phyloP scores from a whole-genome alignment of 129 eudicot genomes.

The carrot (Daucus carota) region DNA sequence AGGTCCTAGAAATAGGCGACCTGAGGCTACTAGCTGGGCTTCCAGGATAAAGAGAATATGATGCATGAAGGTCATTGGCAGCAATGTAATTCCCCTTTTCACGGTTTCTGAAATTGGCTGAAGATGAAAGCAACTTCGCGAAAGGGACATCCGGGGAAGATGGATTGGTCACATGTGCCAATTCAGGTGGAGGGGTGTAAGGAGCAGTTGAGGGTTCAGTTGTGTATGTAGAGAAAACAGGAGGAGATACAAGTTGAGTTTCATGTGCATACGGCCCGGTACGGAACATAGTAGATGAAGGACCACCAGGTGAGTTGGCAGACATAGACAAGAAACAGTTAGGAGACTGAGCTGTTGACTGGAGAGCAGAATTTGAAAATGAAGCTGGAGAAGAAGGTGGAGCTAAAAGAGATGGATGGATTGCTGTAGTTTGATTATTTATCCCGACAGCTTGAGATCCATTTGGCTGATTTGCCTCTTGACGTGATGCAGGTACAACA shows the following conservation, averaged over 20 bases:
- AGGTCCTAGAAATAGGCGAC: slow-evolving; percentile 62
- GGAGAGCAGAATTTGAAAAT: slow-evolving; percentile 80
- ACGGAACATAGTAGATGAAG: slow-evolving; percentile 73
- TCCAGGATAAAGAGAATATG: slow-evolving; percentile 74
- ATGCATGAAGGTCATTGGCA: slow-evolving; percentile 68
- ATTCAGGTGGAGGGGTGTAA: slow-evolving; percentile 91
- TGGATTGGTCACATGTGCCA: slow-evolving; percentile 88
- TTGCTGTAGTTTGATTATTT: slow-evolving; percentile 45
- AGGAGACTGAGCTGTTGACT: slow-evolving; percentile 90
- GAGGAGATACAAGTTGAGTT: slow-evolving; percentile 89
- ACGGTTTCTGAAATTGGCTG: slow-evolving; percentile 37
- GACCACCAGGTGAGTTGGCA: slow-evolving; percentile 87
- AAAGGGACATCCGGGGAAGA: slow-evolving; percentile 97
- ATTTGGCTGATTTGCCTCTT: slow-evolving; percentile 67
- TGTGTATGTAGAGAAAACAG: slow-evolving; percentile 89
- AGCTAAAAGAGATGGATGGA: slow-evolving; percentile 63
- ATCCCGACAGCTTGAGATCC: slow-evolving; percentile 60
- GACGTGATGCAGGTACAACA: slow-evolving; percentile 85
- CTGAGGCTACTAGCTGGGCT: slow-evolving; percentile 80
- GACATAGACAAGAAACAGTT: slow-evolving; percentile 56
- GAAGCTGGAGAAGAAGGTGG: slow-evolving; percentile 99
- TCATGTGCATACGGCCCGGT: slow-evolving; percentile 96
- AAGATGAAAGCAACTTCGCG: slow-evolving; percentile 77
- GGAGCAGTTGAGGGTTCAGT: slow-evolving; percentile 99
- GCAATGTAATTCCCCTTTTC: slow-evolving; percentile 37